Percentiles rank a stretch among this genome's conserved stretches.
phyloP scores from a whole-genome alignment of 2,329 filamentous ascomycete species.

The Curvularia sp. region DNA sequence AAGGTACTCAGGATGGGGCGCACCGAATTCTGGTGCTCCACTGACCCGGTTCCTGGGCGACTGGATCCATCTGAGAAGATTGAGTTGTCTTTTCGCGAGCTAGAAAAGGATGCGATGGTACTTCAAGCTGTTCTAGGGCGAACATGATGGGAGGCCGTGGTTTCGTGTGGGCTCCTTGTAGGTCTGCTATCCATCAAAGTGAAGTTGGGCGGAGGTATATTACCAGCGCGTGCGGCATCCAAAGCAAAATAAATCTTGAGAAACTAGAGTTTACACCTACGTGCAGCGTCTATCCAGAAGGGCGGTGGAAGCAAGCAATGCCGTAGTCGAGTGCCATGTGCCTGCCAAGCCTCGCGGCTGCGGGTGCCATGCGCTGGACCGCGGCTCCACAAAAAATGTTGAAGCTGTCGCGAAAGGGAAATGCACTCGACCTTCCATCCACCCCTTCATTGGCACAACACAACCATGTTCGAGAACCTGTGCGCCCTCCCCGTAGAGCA shows the following conservation, averaged over 20 bases:
- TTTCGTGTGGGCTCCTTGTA: not conserved
- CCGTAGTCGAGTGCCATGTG: not conserved
- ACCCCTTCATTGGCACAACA: constrained; percentile 3
- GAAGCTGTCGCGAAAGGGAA: constrained; percentile 18
- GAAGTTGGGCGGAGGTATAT: not conserved
- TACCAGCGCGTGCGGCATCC: not conserved
- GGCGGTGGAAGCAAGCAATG: not conserved
- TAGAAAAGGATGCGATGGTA: not conserved
- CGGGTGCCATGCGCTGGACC: constrained; percentile 18
- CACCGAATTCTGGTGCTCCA: not conserved
- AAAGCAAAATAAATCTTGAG: not conserved
- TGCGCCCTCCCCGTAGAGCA: constrained; percentile 85
- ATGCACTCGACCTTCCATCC: constrained; percentile 5
- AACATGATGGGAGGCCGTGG: not conserved
- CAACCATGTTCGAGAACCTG: constrained; percentile 83
- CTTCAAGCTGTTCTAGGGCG: too few relatives aligned
- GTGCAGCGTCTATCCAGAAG: not conserved
- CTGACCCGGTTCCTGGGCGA: not conserved
- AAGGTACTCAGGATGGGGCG: not conserved
- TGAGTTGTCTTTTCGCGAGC: too few relatives aligned
- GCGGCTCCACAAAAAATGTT: constrained; percentile 37
- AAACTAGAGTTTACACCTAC: not conserved
- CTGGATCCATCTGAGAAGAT: not conserved
- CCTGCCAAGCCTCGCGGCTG: constrained; percentile 30
- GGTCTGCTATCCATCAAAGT: not conserved